Percentiles rank a stretch among this genome's conserved stretches.
Evolutionary conservation across 352 stramenopile genomes (phyloP).

Genomic region (Globisporangium paroecandrum): DNA sequence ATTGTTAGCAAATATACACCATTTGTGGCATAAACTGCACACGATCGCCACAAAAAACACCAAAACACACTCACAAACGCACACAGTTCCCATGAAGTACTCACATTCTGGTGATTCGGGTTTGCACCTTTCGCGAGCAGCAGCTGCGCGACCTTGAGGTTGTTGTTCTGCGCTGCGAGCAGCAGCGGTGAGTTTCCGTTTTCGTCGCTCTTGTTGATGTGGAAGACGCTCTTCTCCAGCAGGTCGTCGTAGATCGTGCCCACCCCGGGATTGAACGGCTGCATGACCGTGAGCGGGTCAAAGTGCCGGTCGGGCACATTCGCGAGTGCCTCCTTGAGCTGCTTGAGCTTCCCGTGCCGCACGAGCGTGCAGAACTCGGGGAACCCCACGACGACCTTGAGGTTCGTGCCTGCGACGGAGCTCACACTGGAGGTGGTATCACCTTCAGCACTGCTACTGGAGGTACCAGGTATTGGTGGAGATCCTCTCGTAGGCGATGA

Average conservation of each 20-base stretch:
- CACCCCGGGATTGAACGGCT: slow-evolving; percentile 70
- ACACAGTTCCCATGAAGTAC: slow-evolving; percentile 3
- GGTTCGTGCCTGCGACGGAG: slow-evolving; percentile 14
- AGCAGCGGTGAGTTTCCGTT: slow-evolving; percentile 90
- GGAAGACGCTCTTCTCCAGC: slow-evolving; percentile 88
- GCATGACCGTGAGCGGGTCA: slow-evolving; percentile 65
- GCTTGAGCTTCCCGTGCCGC: slow-evolving; percentile 85
- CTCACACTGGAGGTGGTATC: slow-evolving; percentile 7
- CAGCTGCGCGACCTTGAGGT: slow-evolving; percentile 87
- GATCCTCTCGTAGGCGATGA: not conserved
- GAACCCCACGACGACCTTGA: slow-evolving; percentile 60
- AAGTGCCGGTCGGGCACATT: slow-evolving; percentile 85
- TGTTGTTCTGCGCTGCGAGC: slow-evolving; percentile 87
- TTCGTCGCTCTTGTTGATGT: slow-evolving; percentile 86
- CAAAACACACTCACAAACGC: slow-evolving; percentile 7
- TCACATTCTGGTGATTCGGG: slow-evolving; percentile 89
- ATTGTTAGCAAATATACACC: slow-evolving; percentile 8
- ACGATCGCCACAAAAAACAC: not conserved
- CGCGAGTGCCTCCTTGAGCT: slow-evolving; percentile 86
- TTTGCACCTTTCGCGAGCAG: slow-evolving; percentile 88
- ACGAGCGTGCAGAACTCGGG: slow-evolving; percentile 78
- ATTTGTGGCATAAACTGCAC: not conserved
- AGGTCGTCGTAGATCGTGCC: slow-evolving; percentile 90
- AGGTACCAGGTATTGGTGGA: not conserved
- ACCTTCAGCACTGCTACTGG: not conserved